Evolutionary conservation across 1,139 yeast species (phyloP).

Genomic region (Pichia terricola): DNA sequence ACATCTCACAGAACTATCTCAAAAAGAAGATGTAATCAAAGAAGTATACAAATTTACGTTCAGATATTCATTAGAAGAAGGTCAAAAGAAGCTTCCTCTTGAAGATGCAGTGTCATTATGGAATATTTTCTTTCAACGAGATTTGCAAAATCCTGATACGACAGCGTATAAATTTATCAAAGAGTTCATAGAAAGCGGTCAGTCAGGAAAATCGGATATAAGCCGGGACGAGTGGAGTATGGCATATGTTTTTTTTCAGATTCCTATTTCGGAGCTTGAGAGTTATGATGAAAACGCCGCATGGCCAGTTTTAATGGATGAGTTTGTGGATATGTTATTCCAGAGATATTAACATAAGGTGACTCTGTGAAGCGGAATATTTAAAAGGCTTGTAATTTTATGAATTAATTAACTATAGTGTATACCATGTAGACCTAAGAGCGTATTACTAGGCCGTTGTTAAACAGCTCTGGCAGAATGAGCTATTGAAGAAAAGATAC

Average conservation of each 20-base stretch:
- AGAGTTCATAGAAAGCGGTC: constrained; percentile 2
- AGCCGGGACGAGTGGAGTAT: constrained; percentile 79
- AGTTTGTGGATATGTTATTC: constrained; percentile 45
- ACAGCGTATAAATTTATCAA: constrained; percentile 7
- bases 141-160: constrained; percentile 1
- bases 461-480: no score
- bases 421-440: no score
- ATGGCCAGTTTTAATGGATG: constrained; percentile 89
- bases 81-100: constrained; percentile 46
- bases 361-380: no score
- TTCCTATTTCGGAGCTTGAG: constrained; percentile 31
- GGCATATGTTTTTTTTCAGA: constrained; percentile 59
- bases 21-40: constrained; percentile 36
- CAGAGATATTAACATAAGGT: no score
- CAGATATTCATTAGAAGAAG: constrained; percentile 52
- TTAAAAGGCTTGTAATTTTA: no score
- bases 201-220: constrained; percentile 34
- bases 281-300: constrained; percentile 72
- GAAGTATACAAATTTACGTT: constrained; percentile 64
- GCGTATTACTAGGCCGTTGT: no score
- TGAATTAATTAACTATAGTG: no score
- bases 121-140: constrained; percentile 40
- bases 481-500: no score
- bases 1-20: constrained; percentile 25
- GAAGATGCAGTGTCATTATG: constrained; percentile 74